Percentiles rank a stretch among this genome's conserved stretches.
Conservation (phyloP, 2,329 filamentous ascomycete species). For the Colletotrichum theobromicola region DNA sequence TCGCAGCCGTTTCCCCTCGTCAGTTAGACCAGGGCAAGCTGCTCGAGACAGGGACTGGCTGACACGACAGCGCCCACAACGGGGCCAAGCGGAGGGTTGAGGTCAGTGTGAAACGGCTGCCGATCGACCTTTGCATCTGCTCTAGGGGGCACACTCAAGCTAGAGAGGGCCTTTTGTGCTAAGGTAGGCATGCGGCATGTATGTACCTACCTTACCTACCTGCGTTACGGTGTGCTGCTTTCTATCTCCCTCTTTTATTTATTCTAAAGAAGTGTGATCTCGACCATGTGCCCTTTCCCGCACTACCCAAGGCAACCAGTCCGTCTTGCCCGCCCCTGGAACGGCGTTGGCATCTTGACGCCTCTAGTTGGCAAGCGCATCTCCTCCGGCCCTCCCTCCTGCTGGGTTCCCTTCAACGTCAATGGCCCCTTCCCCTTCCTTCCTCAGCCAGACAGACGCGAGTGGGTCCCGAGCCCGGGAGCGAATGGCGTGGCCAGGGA, state of each 20-base stretch:
- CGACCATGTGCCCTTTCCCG: not conserved
- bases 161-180: not conserved
- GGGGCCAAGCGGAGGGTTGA: conserved; percentile 18
- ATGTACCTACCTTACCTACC: not conserved
- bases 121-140: conserved; percentile 9
- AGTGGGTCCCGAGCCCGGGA: not conserved
- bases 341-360: not conserved
- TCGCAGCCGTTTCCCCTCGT: not conserved
- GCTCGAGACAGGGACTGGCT: conserved; percentile 7
- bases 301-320: not conserved
- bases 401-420: not conserved
- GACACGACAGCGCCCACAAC: conserved; percentile 14
- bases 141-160: not conserved
- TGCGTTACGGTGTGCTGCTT: not conserved
- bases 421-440: not conserved
- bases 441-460: not conserved
- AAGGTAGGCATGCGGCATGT: too few relatives aligned
- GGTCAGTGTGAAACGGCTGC: conserved; percentile 20
- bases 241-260: not conserved
- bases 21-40: not conserved
- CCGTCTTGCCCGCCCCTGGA: not conserved
- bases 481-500: not conserved
- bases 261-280: not conserved
- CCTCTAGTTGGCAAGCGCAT: not conserved
- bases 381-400: not conserved